Evolutionary conservation across 2,329 filamentous ascomycete genomes (phyloP).

Genomic region (Aspergillus sp.): DNA sequence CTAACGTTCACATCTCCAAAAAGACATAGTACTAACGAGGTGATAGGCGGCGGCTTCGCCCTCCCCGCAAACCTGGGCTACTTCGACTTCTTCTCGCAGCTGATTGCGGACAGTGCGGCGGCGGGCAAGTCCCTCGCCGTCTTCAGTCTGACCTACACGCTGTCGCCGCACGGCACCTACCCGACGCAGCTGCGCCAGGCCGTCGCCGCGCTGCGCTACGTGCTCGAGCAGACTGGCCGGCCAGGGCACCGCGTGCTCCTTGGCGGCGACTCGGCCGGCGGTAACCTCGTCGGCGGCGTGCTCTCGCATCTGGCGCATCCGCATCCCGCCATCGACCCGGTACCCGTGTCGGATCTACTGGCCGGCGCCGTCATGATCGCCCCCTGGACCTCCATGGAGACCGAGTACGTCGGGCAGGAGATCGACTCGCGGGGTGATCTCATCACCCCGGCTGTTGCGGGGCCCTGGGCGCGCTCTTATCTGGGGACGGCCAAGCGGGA

Average conservation of each 20-base stretch:
- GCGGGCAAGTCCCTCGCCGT: slow-evolving; percentile 47
- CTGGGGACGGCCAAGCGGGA: slow-evolving; percentile 42
- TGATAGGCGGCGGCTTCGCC: slow-evolving; percentile 55
- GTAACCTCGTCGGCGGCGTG: slow-evolving; percentile 39
- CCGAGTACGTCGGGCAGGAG: slow-evolving; percentile 39
- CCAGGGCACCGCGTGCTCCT: slow-evolving; percentile 36
- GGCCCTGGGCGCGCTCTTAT: slow-evolving; percentile 50
- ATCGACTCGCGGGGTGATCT: slow-evolving; percentile 53
- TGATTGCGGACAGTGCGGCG: slow-evolving; percentile 42
- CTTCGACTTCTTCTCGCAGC: slow-evolving; percentile 47
- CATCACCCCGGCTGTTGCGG: slow-evolving; percentile 40
- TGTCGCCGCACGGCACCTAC: slow-evolving; percentile 48
- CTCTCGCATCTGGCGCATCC: slow-evolving; percentile 51
- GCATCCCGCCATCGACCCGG: slow-evolving; percentile 48
- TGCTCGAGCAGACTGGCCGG: slow-evolving; percentile 32
- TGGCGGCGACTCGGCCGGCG: slow-evolving; percentile 46
- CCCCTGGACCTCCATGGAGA: slow-evolving; percentile 57
- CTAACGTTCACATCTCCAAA: not conserved
- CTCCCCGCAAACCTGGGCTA: slow-evolving; percentile 48
- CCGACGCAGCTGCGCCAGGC: slow-evolving; percentile 44
- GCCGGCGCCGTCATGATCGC: slow-evolving; percentile 54
- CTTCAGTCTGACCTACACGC: slow-evolving; percentile 57
- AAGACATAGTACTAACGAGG: not conserved
- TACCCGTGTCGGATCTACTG: slow-evolving; percentile 44
- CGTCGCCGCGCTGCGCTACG: slow-evolving; percentile 39